Evolutionary conservation across 805 yeast species (phyloP).

Genomic region (Starmerella etchellsii): DNA sequence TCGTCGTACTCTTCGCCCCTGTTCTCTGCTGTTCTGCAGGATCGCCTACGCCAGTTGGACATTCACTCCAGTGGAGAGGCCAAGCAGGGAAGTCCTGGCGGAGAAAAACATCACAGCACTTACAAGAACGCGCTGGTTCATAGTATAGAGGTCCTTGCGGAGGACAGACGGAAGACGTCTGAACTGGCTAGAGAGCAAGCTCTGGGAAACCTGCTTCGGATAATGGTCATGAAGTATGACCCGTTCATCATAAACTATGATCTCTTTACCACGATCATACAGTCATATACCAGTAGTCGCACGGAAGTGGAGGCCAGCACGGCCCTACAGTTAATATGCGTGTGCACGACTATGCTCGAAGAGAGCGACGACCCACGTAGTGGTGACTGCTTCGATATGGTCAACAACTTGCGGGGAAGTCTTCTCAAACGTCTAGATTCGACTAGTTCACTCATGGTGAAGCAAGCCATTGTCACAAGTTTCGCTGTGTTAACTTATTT

Average conservation of each 20-base stretch:
- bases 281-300: constrained; percentile 21
- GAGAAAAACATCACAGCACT: neutral
- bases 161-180: constrained; percentile 25
- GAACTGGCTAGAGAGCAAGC: constrained; percentile 27
- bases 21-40: constrained; percentile 17
- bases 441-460: neutral
- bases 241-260: constrained; percentile 21
- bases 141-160: constrained; percentile 22
- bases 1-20: constrained; percentile 17
- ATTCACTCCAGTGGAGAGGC: neutral
- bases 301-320: constrained; percentile 24
- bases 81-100: neutral
- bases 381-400: constrained; percentile 17
- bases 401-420: constrained; percentile 6
- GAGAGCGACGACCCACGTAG: constrained; percentile 18
- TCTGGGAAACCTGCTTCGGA: constrained; percentile 20
- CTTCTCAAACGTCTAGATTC: constrained; percentile 12
- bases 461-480: constrained; percentile 21
- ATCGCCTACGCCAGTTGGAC: constrained; percentile 17
- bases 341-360: constrained; percentile 20
- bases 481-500: constrained; percentile 25
- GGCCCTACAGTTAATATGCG: constrained; percentile 24
- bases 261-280: constrained; percentile 17
- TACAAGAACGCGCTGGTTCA: constrained; percentile 13
- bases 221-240: constrained; percentile 25